Conservation (phyloP, 2,329 filamentous ascomycete genomes). For the Trichoderma sp. region DNA sequence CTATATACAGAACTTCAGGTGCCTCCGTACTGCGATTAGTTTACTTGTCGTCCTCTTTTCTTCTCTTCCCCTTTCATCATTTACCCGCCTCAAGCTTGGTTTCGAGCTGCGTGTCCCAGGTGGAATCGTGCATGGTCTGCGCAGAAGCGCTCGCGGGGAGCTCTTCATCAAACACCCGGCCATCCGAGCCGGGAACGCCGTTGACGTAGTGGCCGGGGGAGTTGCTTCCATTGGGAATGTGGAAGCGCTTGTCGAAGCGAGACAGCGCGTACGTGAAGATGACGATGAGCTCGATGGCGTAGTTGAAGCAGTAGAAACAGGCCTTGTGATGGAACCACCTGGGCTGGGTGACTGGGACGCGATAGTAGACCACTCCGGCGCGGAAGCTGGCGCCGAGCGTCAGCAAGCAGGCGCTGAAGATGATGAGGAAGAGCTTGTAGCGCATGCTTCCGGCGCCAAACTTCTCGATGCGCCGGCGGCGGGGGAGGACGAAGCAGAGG, state of each 20-base stretch:
- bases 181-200: slow-evolving; percentile 6
- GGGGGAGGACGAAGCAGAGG: slow-evolving; percentile 49
- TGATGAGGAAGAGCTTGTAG: slow-evolving; percentile 63
- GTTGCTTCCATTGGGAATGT: slow-evolving; percentile 67
- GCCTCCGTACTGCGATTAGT: background rate
- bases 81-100: background rate
- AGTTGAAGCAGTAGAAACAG: slow-evolving; percentile 79
- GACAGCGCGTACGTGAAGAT: slow-evolving; percentile 63
- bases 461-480: slow-evolving; percentile 44
- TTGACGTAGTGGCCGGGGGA: slow-evolving; percentile 51
- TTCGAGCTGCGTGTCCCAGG: background rate
- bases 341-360: slow-evolving; percentile 49
- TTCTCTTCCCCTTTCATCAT: background rate
- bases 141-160: background rate
- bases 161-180: background rate
- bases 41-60: background rate
- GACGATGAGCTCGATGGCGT: slow-evolving; percentile 67
- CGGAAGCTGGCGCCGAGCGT: slow-evolving; percentile 69
- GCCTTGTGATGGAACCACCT: slow-evolving; percentile 69
- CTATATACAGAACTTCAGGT: background rate
- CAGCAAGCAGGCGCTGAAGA: slow-evolving; percentile 57
- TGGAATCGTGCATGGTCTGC: background rate
- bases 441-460: slow-evolving; percentile 62
- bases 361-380: slow-evolving; percentile 54
- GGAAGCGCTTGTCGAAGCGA: slow-evolving; percentile 72